These are phyloP conservation scores for Chaetothyriales sp. DNA, from an alignment of 2,329 filamentous ascomycete genomes.

Conservation along the genomic window DNA sequence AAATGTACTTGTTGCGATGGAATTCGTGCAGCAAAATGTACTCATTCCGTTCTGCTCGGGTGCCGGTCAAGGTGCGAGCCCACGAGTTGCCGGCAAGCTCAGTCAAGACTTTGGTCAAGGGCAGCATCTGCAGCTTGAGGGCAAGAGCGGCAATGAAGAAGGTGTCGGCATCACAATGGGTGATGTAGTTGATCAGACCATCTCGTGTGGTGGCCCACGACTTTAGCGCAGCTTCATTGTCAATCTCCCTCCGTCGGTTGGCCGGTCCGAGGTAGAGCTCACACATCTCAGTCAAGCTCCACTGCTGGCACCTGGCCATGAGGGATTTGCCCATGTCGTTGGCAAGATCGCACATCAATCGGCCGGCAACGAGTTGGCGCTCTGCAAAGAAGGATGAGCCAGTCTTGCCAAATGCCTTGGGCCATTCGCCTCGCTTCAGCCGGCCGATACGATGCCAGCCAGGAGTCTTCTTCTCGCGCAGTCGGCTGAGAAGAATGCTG, in stretches of 20 bases:
- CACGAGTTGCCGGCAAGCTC: conserved; percentile 97
- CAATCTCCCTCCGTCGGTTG: conserved; percentile 65
- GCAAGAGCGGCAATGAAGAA: conserved; percentile 90
- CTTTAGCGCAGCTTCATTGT: conserved; percentile 75
- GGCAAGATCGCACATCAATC: conserved; percentile 80
- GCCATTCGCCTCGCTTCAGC: conserved; percentile 73
- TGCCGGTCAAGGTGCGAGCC: conserved; percentile 90
- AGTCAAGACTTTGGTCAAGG: conserved; percentile 85
- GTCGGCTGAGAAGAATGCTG: conserved; percentile 71
- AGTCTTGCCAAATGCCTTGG: conserved; percentile 68
- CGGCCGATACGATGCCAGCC: conserved; percentile 91
- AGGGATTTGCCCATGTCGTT: conserved; percentile 96
- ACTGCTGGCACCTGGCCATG: conserved; percentile 95
- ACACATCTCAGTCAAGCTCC: conserved; percentile 97
- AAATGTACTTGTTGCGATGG: conserved; percentile 92
- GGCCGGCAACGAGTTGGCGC: conserved; percentile 74
- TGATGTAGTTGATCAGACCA: conserved; percentile 83
- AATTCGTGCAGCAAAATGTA: conserved; percentile 98
- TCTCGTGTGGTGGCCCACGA: conserved; percentile 73
- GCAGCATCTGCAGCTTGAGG: conserved; percentile 77
- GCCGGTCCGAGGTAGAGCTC: conserved; percentile 67
- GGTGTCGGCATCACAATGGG: conserved; percentile 87
- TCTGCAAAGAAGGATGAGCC: conserved; percentile 89
- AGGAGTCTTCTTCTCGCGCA: conserved; percentile 80
- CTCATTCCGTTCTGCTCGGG: conserved; percentile 92